These are phyloP conservation scores for Hypocreales sp. DNA, from an alignment of 2,329 filamentous ascomycete species.

Conservation along the genomic window DNA sequence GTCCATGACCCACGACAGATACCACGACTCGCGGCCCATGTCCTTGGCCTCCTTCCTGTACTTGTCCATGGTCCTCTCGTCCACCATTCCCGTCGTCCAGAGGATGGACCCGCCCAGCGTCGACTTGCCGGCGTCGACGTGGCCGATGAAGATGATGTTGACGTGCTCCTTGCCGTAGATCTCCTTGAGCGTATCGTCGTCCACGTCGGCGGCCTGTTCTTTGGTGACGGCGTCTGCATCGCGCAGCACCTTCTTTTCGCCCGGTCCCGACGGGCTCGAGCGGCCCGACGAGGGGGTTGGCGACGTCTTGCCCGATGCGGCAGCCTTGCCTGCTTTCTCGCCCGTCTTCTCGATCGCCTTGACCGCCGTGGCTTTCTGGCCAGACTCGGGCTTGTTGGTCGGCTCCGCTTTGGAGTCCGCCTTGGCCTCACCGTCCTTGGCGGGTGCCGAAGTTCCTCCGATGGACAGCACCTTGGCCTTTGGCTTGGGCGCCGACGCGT, in stretches of 20 bases:
- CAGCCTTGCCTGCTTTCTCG: slow-evolving; percentile 33
- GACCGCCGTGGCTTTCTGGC: slow-evolving; percentile 68
- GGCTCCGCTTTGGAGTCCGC: slow-evolving; percentile 34
- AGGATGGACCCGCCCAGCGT: slow-evolving; percentile 89
- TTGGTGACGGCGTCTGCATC: slow-evolving; percentile 74
- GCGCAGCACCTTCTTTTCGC: slow-evolving; percentile 37
- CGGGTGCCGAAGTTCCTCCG: slow-evolving; percentile 16
- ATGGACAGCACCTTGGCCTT: slow-evolving; percentile 32
- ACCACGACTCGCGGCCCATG: slow-evolving; percentile 93
- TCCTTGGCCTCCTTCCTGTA: slow-evolving; percentile 97
- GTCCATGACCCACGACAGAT: slow-evolving; percentile 96
- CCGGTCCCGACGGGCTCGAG: slow-evolving; percentile 53
- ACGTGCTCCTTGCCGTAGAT: slow-evolving; percentile 90
- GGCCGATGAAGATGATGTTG: slow-evolving; percentile 95
- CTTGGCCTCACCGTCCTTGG: slow-evolving; percentile 27
- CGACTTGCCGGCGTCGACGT: slow-evolving; percentile 97
- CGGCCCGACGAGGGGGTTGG: slow-evolving; percentile 72
- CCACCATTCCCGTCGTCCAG: slow-evolving; percentile 95
- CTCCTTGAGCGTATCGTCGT: slow-evolving; percentile 65
- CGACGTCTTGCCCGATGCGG: slow-evolving; percentile 52
- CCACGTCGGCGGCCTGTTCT: slow-evolving; percentile 63
- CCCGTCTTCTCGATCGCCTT: slow-evolving; percentile 91
- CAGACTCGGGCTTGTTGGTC: slow-evolving; percentile 44
- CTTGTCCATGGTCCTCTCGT: slow-evolving; percentile 95
- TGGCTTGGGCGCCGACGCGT: slow-evolving; percentile 37